A percentile compares a stretch with the other conserved stretches of the same genome.
Conservation (phyloP, 2,329 filamentous ascomycete genomes). For the Diaporthe sp. region DNA sequence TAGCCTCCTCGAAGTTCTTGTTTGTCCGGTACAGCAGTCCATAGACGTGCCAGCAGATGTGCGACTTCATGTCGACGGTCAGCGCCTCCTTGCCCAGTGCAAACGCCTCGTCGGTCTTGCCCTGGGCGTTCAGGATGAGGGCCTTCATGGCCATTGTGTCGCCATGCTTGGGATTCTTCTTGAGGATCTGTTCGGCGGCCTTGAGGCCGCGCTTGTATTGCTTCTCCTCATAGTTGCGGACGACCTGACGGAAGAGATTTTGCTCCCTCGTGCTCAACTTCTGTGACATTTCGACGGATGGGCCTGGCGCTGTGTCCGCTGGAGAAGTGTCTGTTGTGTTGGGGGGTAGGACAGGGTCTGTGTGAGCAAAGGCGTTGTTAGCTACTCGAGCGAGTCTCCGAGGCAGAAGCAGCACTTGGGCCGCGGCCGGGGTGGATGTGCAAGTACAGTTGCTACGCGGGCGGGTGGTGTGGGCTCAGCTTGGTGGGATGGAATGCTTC, state of each 20-base stretch:
- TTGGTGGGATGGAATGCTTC: neutral
- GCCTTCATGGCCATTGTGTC: constrained; percentile 99
- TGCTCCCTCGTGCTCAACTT: constrained; percentile 88
- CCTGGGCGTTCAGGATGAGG: constrained; percentile 92
- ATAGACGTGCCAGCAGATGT: constrained; percentile 99
- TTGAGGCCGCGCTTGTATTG: constrained; percentile 97
- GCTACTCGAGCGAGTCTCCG: neutral
- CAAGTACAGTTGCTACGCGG: neutral
- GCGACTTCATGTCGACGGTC: constrained; percentile 97
- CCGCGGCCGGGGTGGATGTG: neutral
- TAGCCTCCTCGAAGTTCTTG: constrained; percentile 99
- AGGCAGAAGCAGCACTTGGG: neutral
- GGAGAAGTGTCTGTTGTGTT: constrained; percentile 37
- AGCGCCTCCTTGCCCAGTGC: constrained; percentile 91
- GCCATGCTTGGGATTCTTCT: constrained; percentile 95
- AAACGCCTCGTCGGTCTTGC: constrained; percentile 95
- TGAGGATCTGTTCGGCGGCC: constrained; percentile 94
- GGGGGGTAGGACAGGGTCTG: neutral
- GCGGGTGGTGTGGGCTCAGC: constrained; percentile 3
- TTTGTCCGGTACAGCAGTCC: constrained; percentile 91
- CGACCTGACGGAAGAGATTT: constrained; percentile 93
- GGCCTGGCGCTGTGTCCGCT: constrained; percentile 41
- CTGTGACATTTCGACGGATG: constrained; percentile 71
- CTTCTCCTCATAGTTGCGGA: constrained; percentile 97
- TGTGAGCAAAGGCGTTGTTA: neutral